Evolutionary conservation across 2,329 filamentous ascomycete species (phyloP).

Genomic region (Anisogramma anomala): DNA sequence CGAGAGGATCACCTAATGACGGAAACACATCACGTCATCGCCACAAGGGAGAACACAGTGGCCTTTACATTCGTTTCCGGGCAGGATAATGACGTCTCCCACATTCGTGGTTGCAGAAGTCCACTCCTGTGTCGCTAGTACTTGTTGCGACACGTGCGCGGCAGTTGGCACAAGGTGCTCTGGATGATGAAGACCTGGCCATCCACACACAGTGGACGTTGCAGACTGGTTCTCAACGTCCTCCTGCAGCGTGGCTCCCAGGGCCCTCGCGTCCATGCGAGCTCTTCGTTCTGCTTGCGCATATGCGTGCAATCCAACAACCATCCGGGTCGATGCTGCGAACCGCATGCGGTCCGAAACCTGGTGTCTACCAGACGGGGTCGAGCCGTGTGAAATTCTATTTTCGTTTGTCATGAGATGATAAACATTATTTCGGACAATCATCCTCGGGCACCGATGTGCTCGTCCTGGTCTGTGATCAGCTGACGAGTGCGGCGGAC

Average conservation of each 20-base stretch:
- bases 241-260: background rate
- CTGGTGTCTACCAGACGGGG: background rate
- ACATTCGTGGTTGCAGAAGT: conserved; percentile 13
- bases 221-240: conserved; percentile 11
- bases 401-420: conserved; percentile 23
- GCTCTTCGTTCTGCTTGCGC: conserved; percentile 28
- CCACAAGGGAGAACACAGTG: conserved; percentile 18
- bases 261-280: conserved; percentile 27
- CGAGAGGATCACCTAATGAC: conserved; percentile 16
- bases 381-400: conserved; percentile 21
- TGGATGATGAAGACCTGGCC: conserved; percentile 10
- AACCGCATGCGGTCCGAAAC: conserved; percentile 27
- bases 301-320: conserved; percentile 18
- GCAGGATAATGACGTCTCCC: conserved; percentile 15
- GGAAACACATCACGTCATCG: conserved; percentile 10
- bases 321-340: conserved; percentile 44
- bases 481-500: conserved; percentile 6
- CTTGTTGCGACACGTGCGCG: conserved; percentile 21
- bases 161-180: conserved; percentile 24
- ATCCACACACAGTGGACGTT: background rate
- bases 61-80: conserved; percentile 26
- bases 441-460: conserved; percentile 3
- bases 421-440: conserved; percentile 14
- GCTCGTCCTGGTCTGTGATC: conserved; percentile 10
- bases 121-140: conserved; percentile 20